phyloP scores from a whole-genome alignment of 805 yeast species.

The Ogataea haglerorum region DNA sequence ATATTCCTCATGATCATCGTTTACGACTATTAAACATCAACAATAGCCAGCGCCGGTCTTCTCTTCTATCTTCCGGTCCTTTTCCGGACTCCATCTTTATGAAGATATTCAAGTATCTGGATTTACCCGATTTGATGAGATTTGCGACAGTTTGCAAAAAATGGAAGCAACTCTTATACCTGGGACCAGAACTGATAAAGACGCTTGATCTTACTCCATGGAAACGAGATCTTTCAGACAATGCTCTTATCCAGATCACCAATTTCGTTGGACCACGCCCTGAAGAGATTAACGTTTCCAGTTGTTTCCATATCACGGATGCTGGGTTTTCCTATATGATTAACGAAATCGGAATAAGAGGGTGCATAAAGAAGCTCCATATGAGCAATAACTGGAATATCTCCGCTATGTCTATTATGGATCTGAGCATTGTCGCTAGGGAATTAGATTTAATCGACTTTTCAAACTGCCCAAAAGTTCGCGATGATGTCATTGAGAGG shows the following conservation, averaged over 20 bases:
- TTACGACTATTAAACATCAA: conserved; percentile 44
- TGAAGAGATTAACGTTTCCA: conserved; percentile 54
- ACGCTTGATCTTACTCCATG: conserved; percentile 57
- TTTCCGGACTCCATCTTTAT: conserved; percentile 60
- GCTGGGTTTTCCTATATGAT: conserved; percentile 70
- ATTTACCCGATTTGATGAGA: conserved; percentile 59
- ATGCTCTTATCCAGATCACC: conserved; percentile 53
- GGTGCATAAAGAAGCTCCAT: conserved; percentile 49
- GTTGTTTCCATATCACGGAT: conserved; percentile 76
- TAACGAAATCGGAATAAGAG: conserved; percentile 66
- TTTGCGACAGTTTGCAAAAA: conserved; percentile 55
- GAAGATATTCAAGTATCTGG: conserved; percentile 48
- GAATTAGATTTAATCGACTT: conserved; percentile 59
- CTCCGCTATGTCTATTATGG: conserved; percentile 80
- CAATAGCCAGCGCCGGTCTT: conserved; percentile 49
- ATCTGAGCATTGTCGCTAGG: conserved; percentile 62
- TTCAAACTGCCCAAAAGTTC: conserved; percentile 68
- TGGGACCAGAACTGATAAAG: conserved; percentile 51
- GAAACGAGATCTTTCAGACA: conserved; percentile 59
- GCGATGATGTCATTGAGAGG: conserved; percentile 67
- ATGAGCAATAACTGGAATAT: conserved; percentile 78
- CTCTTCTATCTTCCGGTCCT: conserved; percentile 53
- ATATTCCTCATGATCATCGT: conserved; percentile 54
- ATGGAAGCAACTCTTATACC: conserved; percentile 64
- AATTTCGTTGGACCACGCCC: conserved; percentile 74